Evolutionary conservation across 192 early-diverging fungal species (phyloP).

Genomic region (Helicostylum pulchrum): DNA sequence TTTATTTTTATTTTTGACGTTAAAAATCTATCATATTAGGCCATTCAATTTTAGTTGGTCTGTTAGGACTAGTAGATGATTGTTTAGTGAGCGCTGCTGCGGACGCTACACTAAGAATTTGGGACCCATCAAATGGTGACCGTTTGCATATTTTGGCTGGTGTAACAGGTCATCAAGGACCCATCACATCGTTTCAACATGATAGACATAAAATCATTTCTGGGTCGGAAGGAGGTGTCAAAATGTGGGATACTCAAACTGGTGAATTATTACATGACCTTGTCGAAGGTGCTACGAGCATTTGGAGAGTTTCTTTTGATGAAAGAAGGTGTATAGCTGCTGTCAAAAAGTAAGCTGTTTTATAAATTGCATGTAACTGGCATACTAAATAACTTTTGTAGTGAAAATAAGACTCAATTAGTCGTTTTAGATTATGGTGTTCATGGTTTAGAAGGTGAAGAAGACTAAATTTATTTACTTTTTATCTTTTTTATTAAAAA

Average conservation of each 20-base stretch:
- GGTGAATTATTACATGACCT: conserved; percentile 84
- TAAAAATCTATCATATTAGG: conserved; percentile 72
- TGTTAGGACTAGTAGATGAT: conserved; percentile 81
- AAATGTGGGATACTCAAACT: conserved; percentile 90
- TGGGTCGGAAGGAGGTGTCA: conserved; percentile 88
- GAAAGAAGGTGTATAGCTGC: conserved; percentile 75
- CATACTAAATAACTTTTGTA: conserved; percentile 12
- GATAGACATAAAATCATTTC: conserved; percentile 89
- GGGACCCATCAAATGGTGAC: conserved; percentile 67
- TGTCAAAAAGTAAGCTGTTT: conserved; percentile 47
- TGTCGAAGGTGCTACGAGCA: conserved; percentile 71
- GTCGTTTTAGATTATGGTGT: conserved; percentile 80
- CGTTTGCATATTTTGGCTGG: conserved; percentile 59
- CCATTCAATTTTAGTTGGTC: conserved; percentile 88
- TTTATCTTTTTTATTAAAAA: no score
- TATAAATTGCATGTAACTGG: neutral
- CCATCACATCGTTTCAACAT: conserved; percentile 97
- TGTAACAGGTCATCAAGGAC: conserved; percentile 68
- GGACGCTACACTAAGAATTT: conserved; percentile 89
- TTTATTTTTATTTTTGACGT: conserved; percentile 61
- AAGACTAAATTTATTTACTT: neutral
- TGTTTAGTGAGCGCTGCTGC: conserved; percentile 92
- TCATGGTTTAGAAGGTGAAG: conserved; percentile 53
- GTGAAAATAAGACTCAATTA: conserved; percentile 60
- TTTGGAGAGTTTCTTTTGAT: conserved; percentile 94